Conservation (phyloP, 2,329 filamentous ascomycete species). For the Huntiella bhutanensis region DNA sequence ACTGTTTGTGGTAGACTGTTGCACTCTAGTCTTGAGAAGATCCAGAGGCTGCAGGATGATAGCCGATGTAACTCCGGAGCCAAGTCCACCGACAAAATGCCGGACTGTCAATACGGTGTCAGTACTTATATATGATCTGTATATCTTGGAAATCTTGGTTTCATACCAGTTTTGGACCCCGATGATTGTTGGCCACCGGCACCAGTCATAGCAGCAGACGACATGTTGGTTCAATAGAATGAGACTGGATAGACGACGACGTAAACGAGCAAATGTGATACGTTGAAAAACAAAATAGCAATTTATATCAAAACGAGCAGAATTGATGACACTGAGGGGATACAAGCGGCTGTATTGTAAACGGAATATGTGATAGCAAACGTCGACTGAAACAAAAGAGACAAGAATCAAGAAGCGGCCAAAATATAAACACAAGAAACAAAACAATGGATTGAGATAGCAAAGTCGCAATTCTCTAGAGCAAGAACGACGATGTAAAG, state of each 20-base stretch:
- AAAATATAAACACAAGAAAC: too few relatives aligned
- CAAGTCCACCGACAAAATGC: constrained; percentile 77
- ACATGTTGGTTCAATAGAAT: neutral
- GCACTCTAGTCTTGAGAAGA: constrained; percentile 86
- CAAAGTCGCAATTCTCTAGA: too few relatives aligned
- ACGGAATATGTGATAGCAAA: neutral
- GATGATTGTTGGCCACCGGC: constrained; percentile 4
- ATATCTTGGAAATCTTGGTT: too few relatives aligned
- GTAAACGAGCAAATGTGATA: too few relatives aligned
- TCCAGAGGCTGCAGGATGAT: constrained; percentile 87
- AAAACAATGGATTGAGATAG: too few relatives aligned
- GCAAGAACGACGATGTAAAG: too few relatives aligned
- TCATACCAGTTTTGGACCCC: constrained; percentile 11
- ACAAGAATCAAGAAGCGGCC: neutral
- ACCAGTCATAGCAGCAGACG: constrained; percentile 1
- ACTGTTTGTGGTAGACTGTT: constrained; percentile 60
- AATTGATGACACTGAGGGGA: too few relatives aligned
- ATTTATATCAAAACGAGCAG: too few relatives aligned
- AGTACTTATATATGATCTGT: too few relatives aligned
- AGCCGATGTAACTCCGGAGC: constrained; percentile 72
- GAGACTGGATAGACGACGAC: too few relatives aligned
- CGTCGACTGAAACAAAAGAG: neutral
- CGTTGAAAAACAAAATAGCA: too few relatives aligned
- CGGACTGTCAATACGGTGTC: constrained; percentile 33
- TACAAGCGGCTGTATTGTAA: neutral